Evolutionary conservation across 441 rosid species (phyloP).

Genomic region (Hypseocharis bilobata): DNA sequence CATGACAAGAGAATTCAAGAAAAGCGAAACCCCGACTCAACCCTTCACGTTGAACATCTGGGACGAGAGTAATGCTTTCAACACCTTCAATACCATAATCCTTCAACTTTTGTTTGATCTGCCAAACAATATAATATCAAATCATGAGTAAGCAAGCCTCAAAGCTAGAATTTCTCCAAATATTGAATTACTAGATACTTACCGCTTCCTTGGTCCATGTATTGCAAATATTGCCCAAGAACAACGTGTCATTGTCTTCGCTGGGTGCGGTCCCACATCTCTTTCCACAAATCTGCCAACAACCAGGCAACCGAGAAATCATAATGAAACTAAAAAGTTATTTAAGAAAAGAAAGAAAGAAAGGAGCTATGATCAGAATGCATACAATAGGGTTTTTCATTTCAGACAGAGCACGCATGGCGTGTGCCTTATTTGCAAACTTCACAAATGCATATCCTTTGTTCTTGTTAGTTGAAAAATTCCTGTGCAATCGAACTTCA

Average conservation of each 20-base stretch:
- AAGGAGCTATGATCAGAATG: slow-evolving; percentile 4
- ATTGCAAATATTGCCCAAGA: slow-evolving; percentile 59
- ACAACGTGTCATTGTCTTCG: slow-evolving; percentile 57
- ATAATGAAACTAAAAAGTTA: not conserved
- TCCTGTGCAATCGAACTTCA: slow-evolving; percentile 46
- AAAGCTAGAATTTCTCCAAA: not conserved
- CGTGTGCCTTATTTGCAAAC: slow-evolving; percentile 52
- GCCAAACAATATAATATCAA: slow-evolving; percentile 22
- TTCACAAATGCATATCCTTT: slow-evolving; percentile 60
- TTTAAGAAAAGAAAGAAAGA: not conserved
- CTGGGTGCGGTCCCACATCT: slow-evolving; percentile 60
- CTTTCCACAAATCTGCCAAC: slow-evolving; percentile 50
- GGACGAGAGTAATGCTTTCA: slow-evolving; percentile 49
- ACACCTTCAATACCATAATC: slow-evolving; percentile 47
- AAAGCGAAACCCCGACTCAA: slow-evolving; percentile 67
- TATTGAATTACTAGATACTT: slow-evolving; percentile 26
- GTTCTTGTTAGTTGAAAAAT: slow-evolving; percentile 36
- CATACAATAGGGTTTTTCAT: slow-evolving; percentile 62
- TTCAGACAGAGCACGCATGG: slow-evolving; percentile 43
- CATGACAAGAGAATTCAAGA: slow-evolving; percentile 52
- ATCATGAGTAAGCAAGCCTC: slow-evolving; percentile 19
- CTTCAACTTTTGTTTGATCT: slow-evolving; percentile 56
- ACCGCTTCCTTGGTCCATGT: slow-evolving; percentile 68
- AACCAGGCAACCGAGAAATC: slow-evolving; percentile 10
- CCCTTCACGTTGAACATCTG: slow-evolving; percentile 57